Evolutionary conservation across 768 basidiomycete species (phyloP).

Genomic region (Lactarius trivialis): DNA sequence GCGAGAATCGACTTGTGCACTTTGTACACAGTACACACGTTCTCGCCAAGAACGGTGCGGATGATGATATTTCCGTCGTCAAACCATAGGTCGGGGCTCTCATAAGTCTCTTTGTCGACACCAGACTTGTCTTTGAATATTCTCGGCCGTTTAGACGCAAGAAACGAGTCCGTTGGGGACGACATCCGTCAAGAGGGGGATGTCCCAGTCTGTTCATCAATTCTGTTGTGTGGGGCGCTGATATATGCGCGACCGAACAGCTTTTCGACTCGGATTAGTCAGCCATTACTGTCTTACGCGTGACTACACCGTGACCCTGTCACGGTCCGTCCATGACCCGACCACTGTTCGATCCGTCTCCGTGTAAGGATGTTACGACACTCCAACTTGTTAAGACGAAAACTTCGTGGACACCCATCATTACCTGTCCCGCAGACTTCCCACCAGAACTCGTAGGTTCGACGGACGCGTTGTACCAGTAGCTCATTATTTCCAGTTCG

Average conservation of each 20-base stretch:
- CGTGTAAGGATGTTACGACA: background rate
- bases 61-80: conserved; percentile 22
- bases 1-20: conserved; percentile 21
- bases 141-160: conserved; percentile 5
- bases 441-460: conserved; percentile 29
- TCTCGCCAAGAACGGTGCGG: conserved; percentile 5
- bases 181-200: conserved; percentile 4
- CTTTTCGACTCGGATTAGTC: background rate
- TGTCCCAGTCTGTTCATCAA: background rate
- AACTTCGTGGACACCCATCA: conserved; percentile 27
- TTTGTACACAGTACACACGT: conserved; percentile 11
- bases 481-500: conserved; percentile 52
- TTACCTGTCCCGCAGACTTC: conserved; percentile 30
- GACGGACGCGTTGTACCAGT: background rate
- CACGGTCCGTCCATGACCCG: conserved; percentile 4
- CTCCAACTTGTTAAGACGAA: background rate
- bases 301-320: too few species aligned
- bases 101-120: conserved; percentile 8
- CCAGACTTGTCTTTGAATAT: conserved; percentile 4
- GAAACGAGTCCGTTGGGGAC: conserved; percentile 16
- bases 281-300: background rate
- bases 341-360: conserved; percentile 11
- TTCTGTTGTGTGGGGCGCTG: background rate
- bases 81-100: conserved; percentile 20
- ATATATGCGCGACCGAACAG: background rate